Evolutionary conservation across 345 rosid genomes (phyloP).

Genomic region (Euphorbia tirucalli): DNA sequence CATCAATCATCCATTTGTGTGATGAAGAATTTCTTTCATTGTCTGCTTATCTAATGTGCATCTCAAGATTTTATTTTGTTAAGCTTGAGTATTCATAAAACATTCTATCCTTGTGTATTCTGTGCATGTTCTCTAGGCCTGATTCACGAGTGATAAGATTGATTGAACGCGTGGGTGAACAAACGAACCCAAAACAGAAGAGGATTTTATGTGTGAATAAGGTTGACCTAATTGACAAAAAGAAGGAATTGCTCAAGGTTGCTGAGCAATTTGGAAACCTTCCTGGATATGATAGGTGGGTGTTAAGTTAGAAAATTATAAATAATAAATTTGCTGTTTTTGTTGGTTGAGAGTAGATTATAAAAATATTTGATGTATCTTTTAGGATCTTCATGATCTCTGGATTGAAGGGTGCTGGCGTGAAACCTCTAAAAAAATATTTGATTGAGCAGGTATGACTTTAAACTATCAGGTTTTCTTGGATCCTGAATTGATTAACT

Average conservation of each 20-base stretch:
- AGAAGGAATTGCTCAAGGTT: slow-evolving; percentile 73
- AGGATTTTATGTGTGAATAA: slow-evolving; percentile 90
- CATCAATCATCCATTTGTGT: neutral
- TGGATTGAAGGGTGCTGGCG: slow-evolving; percentile 79
- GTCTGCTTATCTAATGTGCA: slow-evolving; percentile 3
- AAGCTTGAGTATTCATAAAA: neutral
- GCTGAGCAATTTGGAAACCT: slow-evolving; percentile 74
- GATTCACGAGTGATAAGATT: slow-evolving; percentile 74
- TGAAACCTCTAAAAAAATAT: slow-evolving; percentile 65
- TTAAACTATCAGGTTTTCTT: neutral
- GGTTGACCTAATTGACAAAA: slow-evolving; percentile 75
- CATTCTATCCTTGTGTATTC: neutral
- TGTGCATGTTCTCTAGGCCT: slow-evolving; percentile 45
- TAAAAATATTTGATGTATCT: slow-evolving; percentile 20
- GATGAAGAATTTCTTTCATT: neutral
- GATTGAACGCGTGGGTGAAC: slow-evolving; percentile 67
- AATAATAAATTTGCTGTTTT: neutral
- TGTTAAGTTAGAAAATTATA: slow-evolving; percentile 1
- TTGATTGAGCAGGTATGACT: slow-evolving; percentile 62
- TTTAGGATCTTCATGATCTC: slow-evolving; percentile 82
- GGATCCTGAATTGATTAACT: neutral
- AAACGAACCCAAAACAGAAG: slow-evolving; percentile 61
- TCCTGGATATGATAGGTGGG: slow-evolving; percentile 78
- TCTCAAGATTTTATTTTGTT: neutral
- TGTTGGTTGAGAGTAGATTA: neutral